Percentiles rank a stretch among this genome's conserved stretches.
phyloP scores from a whole-genome alignment of 1,284 basidiomycete genomes.

The Trametes versicolor region DNA sequence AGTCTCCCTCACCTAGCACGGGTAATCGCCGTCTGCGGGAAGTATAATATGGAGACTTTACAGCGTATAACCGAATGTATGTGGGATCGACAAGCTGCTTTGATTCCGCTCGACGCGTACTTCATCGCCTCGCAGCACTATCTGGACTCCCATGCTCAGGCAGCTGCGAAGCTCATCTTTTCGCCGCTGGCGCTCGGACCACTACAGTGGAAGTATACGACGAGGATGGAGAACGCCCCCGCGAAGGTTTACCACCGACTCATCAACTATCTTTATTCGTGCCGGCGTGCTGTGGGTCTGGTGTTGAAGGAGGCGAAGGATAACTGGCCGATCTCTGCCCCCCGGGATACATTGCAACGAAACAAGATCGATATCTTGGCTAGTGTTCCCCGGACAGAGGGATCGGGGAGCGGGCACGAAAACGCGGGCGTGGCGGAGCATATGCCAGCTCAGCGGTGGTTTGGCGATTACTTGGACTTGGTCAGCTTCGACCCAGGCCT shows the following conservation, averaged over 20 bases:
- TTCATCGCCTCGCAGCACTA: background rate
- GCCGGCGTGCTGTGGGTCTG: background rate
- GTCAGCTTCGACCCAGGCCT: background rate
- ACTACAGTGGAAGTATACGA: constrained; percentile 1
- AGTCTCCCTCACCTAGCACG: background rate
- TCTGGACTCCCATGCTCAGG: background rate
- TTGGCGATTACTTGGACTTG: background rate
- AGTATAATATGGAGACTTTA: background rate
- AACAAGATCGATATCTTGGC: too few relatives aligned
- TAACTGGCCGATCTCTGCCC: background rate
- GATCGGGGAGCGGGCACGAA: too few relatives aligned
- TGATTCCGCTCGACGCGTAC: background rate
- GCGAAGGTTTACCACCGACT: constrained; percentile 14
- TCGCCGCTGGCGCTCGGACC: background rate
- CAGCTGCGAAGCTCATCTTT: background rate
- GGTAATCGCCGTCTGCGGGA: background rate
- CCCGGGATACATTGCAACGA: too few relatives aligned
- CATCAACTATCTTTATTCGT: background rate
- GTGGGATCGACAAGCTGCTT: background rate
- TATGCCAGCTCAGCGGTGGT: background rate
- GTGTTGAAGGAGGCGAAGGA: background rate
- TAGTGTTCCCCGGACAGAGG: too few relatives aligned
- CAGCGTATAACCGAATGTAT: background rate
- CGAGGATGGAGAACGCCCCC: constrained; percentile 18
- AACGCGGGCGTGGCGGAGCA: too few relatives aligned